Evolutionary conservation across 768 basidiomycete species (phyloP).

Genomic region (Mycena chlorophos): DNA sequence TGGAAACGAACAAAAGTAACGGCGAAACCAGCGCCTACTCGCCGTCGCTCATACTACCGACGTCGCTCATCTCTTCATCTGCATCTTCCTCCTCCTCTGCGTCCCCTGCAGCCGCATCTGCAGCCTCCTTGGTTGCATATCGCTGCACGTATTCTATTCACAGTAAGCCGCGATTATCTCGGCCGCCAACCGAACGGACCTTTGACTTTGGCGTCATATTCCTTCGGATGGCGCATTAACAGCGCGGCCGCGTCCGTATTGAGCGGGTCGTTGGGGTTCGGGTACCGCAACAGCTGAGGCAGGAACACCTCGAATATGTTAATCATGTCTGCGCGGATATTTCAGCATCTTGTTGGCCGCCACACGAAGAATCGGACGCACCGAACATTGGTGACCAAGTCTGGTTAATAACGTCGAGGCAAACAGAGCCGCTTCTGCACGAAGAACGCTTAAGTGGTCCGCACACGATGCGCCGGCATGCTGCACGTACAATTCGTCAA

Average conservation of each 20-base stretch:
- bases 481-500: conserved; percentile 89
- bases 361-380: conserved; percentile 39
- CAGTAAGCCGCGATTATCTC: not conserved
- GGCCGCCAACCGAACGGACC: conserved; percentile 44
- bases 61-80: conserved; percentile 86
- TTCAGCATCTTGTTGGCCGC: not conserved
- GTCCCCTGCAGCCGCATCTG: conserved; percentile 66
- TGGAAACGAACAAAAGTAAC: conserved; percentile 1
- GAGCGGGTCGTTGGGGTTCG: conserved; percentile 96
- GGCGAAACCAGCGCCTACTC: conserved; percentile 38
- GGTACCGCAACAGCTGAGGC: conserved; percentile 94
- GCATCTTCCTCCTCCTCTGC: conserved; percentile 68
- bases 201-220: conserved; percentile 93
- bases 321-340: conserved; percentile 78
- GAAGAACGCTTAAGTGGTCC: conserved; percentile 15
- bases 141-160: conserved; percentile 88
- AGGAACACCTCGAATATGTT: conserved; percentile 99
- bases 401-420: conserved; percentile 98
- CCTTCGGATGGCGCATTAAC: conserved; percentile 95
- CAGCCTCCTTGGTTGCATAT: conserved; percentile 88
- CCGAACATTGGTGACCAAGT: conserved; percentile 99
- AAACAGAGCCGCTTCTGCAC: conserved; percentile 95
- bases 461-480: conserved; percentile 3
- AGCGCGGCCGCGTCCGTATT: conserved; percentile 98
- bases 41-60: conserved; percentile 78